phyloP scores from a whole-genome alignment of 2,329 filamentous ascomycete species.

The Penicillium sp. region DNA sequence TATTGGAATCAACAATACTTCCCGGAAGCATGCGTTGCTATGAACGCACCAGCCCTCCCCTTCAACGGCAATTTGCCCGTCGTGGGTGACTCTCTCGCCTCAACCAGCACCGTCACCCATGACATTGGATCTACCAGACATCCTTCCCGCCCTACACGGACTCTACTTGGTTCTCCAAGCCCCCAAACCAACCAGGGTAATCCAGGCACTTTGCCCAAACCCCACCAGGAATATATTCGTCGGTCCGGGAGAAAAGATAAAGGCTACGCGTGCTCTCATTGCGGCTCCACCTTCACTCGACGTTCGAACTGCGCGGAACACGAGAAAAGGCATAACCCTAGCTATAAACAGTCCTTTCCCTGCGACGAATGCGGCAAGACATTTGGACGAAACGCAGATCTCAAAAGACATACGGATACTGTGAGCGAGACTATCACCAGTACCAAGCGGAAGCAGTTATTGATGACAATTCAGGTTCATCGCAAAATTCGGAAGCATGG shows the following conservation, averaged over 20 bases:
- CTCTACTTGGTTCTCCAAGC: no score
- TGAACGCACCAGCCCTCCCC: conserved; percentile 1
- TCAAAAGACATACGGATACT: conserved; percentile 56
- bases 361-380: conserved; percentile 70
- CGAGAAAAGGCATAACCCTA: conserved; percentile 76
- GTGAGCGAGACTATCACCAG: conserved; percentile 40
- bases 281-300: conserved; percentile 75
- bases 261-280: conserved; percentile 71
- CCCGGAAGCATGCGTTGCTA: conserved; percentile 4
- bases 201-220: no score
- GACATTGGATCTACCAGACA: no score
- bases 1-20: conserved; percentile 19
- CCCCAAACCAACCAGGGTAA: no score
- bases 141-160: background rate
- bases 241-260: no score
- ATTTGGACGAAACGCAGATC: conserved; percentile 80
- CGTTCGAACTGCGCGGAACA: conserved; percentile 86
- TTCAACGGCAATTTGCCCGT: background rate
- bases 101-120: no score
- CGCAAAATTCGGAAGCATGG: conserved; percentile 10
- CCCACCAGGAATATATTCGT: no score
- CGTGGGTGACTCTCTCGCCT: background rate
- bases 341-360: conserved; percentile 66
- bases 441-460: background rate
- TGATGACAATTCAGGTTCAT: conserved; percentile 15